A percentile compares a stretch with the other conserved stretches of the same genome.
Evolutionary conservation across 1,139 yeast genomes (phyloP).

Genomic region (Citeromyces siamensis): DNA sequence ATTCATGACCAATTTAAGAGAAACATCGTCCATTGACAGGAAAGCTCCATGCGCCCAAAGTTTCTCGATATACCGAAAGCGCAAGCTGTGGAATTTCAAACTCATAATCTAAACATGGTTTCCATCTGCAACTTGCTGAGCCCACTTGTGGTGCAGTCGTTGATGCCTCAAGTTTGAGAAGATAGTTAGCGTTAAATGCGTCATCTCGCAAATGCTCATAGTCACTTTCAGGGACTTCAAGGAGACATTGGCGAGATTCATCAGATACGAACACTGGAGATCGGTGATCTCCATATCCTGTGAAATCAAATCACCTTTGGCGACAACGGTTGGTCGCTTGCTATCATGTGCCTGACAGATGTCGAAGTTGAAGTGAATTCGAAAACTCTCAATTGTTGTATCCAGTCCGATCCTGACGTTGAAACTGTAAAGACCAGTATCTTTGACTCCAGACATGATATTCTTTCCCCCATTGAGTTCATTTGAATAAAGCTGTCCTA

Average conservation of each 20-base stretch:
- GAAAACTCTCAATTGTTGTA: conserved; percentile 60
- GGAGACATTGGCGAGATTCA: conserved; percentile 46
- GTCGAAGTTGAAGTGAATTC: conserved; percentile 49
- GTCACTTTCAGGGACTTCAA: conserved; percentile 30
- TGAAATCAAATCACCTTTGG: conserved; percentile 54
- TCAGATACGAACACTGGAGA: conserved; percentile 51
- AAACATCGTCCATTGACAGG: conserved; percentile 52
- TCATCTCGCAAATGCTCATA: conserved; percentile 59
- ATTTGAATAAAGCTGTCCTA: conserved; percentile 77
- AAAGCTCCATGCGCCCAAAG: conserved; percentile 25
- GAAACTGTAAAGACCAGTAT: conserved; percentile 50
- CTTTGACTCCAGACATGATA: conserved; percentile 57
- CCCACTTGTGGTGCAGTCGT: conserved; percentile 12
- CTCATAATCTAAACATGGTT: conserved; percentile 33
- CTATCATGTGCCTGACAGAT: conserved; percentile 31
- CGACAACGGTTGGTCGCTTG: conserved; percentile 36
- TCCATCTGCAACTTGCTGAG: conserved; percentile 20
- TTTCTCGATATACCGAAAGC: conserved; percentile 49
- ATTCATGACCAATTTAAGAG: conserved; percentile 34
- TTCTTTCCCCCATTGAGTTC: conserved; percentile 36
- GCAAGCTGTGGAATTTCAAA: conserved; percentile 56
- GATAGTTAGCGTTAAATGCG: conserved; percentile 43
- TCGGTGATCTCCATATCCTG: conserved; percentile 65
- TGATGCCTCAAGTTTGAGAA: conserved; percentile 12
- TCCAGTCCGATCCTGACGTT: conserved; percentile 29